These are phyloP conservation scores for Isabelozyma gotoi DNA, from an alignment of 805 yeast genomes.

Conservation along the genomic window DNA sequence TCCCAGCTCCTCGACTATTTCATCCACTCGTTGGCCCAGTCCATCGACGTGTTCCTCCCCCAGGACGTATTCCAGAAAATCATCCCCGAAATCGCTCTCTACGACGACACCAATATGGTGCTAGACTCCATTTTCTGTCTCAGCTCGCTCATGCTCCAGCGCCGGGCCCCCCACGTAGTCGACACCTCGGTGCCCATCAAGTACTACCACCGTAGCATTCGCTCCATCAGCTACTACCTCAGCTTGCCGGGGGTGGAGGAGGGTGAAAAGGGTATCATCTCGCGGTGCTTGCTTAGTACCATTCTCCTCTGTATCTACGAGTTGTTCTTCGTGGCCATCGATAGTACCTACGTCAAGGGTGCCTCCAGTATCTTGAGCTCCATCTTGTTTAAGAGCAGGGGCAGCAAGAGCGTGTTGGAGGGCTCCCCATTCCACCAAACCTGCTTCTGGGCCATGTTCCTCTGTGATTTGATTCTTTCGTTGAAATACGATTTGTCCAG, in stretches of 20 bases:
- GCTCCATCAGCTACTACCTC: conserved; percentile 29
- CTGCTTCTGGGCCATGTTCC: conserved; percentile 37
- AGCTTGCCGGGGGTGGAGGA: conserved; percentile 22
- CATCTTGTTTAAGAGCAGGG: conserved; percentile 18
- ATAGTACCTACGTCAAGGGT: conserved; percentile 37
- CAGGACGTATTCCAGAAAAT: conserved; percentile 27
- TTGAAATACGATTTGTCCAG: conserved; percentile 29
- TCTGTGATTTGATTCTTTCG: conserved; percentile 35
- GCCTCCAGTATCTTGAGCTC: conserved; percentile 34
- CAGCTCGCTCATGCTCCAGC: conserved; percentile 33
- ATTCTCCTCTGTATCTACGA: conserved; percentile 38
- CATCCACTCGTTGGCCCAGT: conserved; percentile 24
- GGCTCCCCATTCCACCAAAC: conserved; percentile 29
- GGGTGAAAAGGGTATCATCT: conserved; percentile 25
- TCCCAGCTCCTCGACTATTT: conserved; percentile 32
- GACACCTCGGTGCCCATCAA: conserved; percentile 33
- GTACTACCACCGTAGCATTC: conserved; percentile 36
- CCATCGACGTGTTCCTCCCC: conserved; percentile 33
- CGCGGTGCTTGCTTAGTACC: conserved; percentile 38
- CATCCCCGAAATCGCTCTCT: conserved; percentile 34
- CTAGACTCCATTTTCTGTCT: conserved; percentile 35
- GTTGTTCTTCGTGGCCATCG: conserved; percentile 36
- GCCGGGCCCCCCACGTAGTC: conserved; percentile 25
- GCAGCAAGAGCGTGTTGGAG: conserved; percentile 18
- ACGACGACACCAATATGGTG: conserved; percentile 40